Conservation (phyloP, 768 basidiomycete species). For the Pisolithus albus region DNA sequence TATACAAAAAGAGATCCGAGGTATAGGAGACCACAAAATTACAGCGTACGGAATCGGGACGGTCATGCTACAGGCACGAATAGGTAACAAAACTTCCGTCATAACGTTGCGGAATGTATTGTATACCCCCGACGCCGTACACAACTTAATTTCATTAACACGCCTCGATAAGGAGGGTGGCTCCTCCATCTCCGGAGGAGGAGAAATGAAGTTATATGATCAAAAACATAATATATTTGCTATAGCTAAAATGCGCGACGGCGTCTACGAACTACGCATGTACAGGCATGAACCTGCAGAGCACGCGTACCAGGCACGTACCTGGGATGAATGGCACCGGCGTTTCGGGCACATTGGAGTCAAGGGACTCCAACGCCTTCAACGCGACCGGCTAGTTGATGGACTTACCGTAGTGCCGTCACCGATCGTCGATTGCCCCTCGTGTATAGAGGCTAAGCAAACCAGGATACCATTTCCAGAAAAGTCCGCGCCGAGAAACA, state of each 20-base stretch:
- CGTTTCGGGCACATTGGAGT: no score
- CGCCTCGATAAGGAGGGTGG: not conserved
- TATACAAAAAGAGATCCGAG: not conserved
- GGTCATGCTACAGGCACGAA: no score
- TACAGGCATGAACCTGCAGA: no score
- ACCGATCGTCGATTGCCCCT: not conserved
- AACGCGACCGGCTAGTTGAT: no score
- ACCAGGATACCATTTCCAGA: not conserved
- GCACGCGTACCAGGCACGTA: no score
- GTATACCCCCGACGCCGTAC: not conserved
- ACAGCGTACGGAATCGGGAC: not conserved
- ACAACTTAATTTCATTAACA: conserved; percentile 2
- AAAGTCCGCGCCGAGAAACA: not conserved
- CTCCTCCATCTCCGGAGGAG: not conserved
- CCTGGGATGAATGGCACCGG: no score
- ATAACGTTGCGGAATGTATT: not conserved
- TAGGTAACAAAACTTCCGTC: not conserved
- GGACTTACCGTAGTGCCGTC: not conserved
- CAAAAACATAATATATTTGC: not conserved
- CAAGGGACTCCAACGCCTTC: no score
- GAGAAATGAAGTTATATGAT: not conserved
- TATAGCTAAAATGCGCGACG: not conserved
- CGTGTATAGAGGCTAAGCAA: conserved; percentile 3
- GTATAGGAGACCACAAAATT: not conserved
- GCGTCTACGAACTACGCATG: no score